Base-by-base conservation (phyloP, 495 filamentous ascomycete genomes). In the Penicillium soppii region DNA sequence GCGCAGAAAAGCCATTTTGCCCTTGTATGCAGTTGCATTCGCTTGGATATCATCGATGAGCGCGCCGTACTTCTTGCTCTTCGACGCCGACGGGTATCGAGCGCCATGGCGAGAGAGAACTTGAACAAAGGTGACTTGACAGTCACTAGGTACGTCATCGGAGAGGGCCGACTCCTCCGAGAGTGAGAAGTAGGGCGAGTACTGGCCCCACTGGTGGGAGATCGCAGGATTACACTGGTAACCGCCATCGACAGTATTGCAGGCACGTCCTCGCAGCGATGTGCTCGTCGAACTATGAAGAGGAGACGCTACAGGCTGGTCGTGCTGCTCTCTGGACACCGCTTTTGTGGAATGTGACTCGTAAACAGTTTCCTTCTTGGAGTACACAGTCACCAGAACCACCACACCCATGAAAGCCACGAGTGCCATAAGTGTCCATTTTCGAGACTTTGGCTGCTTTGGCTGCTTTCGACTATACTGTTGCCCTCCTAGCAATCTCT, bases 41-140 rank as follows among this genome's bases (percentile, higher is more conserved):
- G 60, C 53, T 20, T 92, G 82, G 56, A 96, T 85, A 7, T 70
- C 72, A 13, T 75, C 54, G 41, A 94, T 73, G 17, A 83, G 71
- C 21, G 60, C 56, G 22, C 62, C 67, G 66, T 92, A 92, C 12
- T 55, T 54, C 8, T 57, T 48, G 9, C 81, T 75, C 71, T 90
- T 92, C 30, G 68, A 66, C 3, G 62, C 52, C 0, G 90, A 94
- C 8, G 91, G 91, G 61, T 86, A 85, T 50, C 91, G 78, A 12
- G 88, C 89, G n/a, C 90, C 91, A 67, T 96, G 91, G 12, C 91
- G 81, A 7, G 87, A 88, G 46, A 96, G 77, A 13, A 91, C 66
- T 56, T 92, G 88, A 8, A 79, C 90, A 63, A 94, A 92, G 29
- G 82, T 90, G 52, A 92, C 62, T 38, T 79, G 65, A 72, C 91